These are phyloP conservation scores for Umbilicus rupestris DNA, from an alignment of 164 flowering plant species.

Conservation along the genomic window DNA sequence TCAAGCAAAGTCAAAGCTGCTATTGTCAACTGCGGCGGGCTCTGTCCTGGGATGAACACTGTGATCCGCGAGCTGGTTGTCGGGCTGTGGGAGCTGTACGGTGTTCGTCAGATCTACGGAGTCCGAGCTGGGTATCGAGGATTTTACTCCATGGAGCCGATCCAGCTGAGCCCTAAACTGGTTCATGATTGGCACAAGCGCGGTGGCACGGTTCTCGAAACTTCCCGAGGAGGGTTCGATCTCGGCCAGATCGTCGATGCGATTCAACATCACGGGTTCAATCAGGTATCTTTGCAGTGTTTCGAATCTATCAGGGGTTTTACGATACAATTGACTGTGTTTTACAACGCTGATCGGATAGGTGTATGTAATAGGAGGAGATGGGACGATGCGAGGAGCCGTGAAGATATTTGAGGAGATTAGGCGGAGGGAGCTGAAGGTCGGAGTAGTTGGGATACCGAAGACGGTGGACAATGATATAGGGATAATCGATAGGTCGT, in stretches of 20 bases:
- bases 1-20: constrained; percentile 36
- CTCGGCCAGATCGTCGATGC: constrained; percentile 55
- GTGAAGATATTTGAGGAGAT: constrained; percentile 63
- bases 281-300: constrained; percentile 37
- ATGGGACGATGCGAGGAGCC: constrained; percentile 82
- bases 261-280: constrained; percentile 41
- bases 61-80: constrained; percentile 74
- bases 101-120: constrained; percentile 58
- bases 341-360: too few species aligned
- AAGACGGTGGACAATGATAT: constrained; percentile 86
- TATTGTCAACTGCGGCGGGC: constrained; percentile 79
- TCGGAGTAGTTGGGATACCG: constrained; percentile 56
- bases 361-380: constrained; percentile 84
- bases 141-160: constrained; percentile 44
- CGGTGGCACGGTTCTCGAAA: constrained; percentile 65
- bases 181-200: constrained; percentile 57
- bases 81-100: constrained; percentile 66
- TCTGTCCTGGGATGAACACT: constrained; percentile 82
- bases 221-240: constrained; percentile 80
- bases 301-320: neutral
- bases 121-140: constrained; percentile 66
- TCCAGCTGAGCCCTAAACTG: constrained; percentile 40
- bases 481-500: constrained; percentile 74
- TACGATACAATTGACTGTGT: too few species aligned
- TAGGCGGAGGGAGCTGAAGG: constrained; percentile 33